Base-by-base conservation (phyloP, 192 early-diverging fungal species). In the Coemansia sp. region DNA sequence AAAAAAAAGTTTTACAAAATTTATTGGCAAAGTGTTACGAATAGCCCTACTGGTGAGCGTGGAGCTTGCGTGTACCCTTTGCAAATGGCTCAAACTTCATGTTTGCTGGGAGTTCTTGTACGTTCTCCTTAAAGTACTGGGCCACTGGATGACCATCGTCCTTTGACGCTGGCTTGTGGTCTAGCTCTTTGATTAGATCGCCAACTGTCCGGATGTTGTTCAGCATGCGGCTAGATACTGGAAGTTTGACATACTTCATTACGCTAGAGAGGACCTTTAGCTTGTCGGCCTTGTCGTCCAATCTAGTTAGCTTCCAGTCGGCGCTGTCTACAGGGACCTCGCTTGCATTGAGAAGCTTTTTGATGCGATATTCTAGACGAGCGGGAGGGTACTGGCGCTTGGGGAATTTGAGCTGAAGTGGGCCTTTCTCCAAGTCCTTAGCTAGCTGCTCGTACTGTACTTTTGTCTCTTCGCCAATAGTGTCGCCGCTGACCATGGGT, bases 61-160 rank as follows among this genome's bases (percentile, higher is more conserved):
- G 82, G 20, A 80, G 64, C 43, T 71, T 84, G 71, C 82, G 78
- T 13, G 68, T 74, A 12, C 63, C 50, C 58, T 74, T 76, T 33
- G 55, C 49, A 58, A 74, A 84, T 18, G 82, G 74, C 71, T 80
- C 82, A 68, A 84, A 84, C 70, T 76, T 84, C 77, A 84, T 76
- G 72, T 84, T 84, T 13, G 68, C 50, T 16, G 82, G 82, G 41
- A 84, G 68, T 57, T 70, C 39, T 41, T 61, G 46, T 10, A 50
- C 68, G 12, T 69, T 50, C 27, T 73, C 64, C 11, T 61, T 38
- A 27, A 69, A 84, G 69, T 74, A 76, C 57, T 72, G 43, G 27
- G 82, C 82, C 12, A 84, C 82, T 2, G 68, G 74, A 58, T 84
- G 82, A 20, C 75, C 75, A 5, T 72, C 75, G 66, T 84, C 82